phyloP scores from a whole-genome alignment of 352 stramenopile genomes.

The Phytophthora quininea region DNA sequence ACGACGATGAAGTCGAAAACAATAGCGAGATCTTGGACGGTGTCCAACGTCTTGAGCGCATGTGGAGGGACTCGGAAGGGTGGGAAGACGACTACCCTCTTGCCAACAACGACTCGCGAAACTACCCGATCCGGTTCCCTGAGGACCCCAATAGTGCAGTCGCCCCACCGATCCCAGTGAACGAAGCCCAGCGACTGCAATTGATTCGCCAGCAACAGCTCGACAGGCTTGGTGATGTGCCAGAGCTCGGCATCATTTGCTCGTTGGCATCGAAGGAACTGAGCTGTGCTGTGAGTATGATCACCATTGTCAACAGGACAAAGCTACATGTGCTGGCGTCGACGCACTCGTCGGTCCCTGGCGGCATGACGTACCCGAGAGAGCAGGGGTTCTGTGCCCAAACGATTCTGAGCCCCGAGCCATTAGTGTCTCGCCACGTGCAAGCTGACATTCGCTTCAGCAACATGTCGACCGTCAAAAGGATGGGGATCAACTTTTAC shows the following conservation, averaged over 20 bases:
- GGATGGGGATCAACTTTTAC: slow-evolving; percentile 69
- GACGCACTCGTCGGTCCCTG: slow-evolving; percentile 26
- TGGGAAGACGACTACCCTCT: slow-evolving; percentile 47
- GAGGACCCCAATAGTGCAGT: slow-evolving; percentile 37
- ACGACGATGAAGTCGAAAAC: slow-evolving; percentile 11
- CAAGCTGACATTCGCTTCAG: slow-evolving; percentile 76
- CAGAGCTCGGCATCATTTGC: slow-evolving; percentile 78
- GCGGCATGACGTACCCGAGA: slow-evolving; percentile 50
- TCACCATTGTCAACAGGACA: slow-evolving; percentile 68
- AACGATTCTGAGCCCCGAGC: slow-evolving; percentile 61
- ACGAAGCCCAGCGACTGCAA: slow-evolving; percentile 55
- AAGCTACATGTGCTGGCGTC: slow-evolving; percentile 56
- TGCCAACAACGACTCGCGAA: slow-evolving; percentile 51
- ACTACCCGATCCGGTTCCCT: slow-evolving; percentile 47
- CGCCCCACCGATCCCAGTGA: slow-evolving; percentile 38
- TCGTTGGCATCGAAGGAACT: slow-evolving; percentile 61
- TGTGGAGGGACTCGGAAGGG: slow-evolving; percentile 21
- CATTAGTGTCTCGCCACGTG: slow-evolving; percentile 64
- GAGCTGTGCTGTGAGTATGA: slow-evolving; percentile 54
- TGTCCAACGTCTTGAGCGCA: slow-evolving; percentile 22
- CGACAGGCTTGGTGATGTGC: slow-evolving; percentile 50
- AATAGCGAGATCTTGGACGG: slow-evolving; percentile 13
- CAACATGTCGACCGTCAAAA: slow-evolving; percentile 43
- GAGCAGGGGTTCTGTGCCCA: slow-evolving; percentile 70
- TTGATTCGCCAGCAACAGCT: slow-evolving; percentile 53